Conservation (phyloP, 352 stramenopile species). For the Globisporangium recalcitrans region DNA sequence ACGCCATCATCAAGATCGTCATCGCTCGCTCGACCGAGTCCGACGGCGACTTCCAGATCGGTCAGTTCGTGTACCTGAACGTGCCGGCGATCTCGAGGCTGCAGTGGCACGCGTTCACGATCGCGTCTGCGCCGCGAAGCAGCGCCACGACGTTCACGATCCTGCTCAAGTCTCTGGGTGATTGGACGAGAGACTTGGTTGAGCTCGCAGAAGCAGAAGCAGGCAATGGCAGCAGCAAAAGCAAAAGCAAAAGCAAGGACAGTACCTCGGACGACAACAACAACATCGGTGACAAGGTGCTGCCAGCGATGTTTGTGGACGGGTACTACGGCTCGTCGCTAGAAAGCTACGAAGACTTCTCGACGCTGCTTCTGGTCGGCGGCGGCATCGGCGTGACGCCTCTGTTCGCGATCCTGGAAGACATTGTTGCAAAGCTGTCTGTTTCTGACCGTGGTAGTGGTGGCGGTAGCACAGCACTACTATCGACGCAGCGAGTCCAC, state of each 20-base stretch:
- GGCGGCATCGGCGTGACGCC: slow-evolving; percentile 25
- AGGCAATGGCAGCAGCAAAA: too few species aligned
- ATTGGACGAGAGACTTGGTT: slow-evolving; percentile 18
- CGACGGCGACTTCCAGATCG: slow-evolving; percentile 22
- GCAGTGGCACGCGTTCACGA: slow-evolving; percentile 48
- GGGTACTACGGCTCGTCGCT: slow-evolving; percentile 21
- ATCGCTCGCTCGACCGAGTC: slow-evolving; percentile 25
- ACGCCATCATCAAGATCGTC: slow-evolving; percentile 34
- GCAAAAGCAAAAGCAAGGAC: too few species aligned
- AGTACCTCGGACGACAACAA: too few species aligned
- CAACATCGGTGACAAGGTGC: too few species aligned
- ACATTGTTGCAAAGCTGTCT: slow-evolving; percentile 16
- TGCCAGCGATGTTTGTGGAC: slow-evolving; percentile 22
- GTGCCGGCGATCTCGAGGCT: slow-evolving; percentile 37
- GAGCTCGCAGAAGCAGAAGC: slow-evolving; percentile 7
- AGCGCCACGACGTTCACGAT: slow-evolving; percentile 14
- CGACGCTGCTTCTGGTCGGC: slow-evolving; percentile 17
- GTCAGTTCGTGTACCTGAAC: slow-evolving; percentile 46
- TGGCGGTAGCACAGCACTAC: too few species aligned
- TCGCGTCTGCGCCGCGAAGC: slow-evolving; percentile 21
- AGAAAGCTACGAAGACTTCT: slow-evolving; percentile 18
- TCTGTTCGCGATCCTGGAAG: slow-evolving; percentile 22
- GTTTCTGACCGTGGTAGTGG: too few species aligned
- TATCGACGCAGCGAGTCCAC: slow-evolving; percentile 12
- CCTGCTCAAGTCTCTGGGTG: slow-evolving; percentile 17